A percentile compares a stretch with the other conserved stretches of the same genome.
These are phyloP conservation scores for Hanseniaspora guilliermondii DNA, from an alignment of 805 yeast species.

Conservation along the genomic window DNA sequence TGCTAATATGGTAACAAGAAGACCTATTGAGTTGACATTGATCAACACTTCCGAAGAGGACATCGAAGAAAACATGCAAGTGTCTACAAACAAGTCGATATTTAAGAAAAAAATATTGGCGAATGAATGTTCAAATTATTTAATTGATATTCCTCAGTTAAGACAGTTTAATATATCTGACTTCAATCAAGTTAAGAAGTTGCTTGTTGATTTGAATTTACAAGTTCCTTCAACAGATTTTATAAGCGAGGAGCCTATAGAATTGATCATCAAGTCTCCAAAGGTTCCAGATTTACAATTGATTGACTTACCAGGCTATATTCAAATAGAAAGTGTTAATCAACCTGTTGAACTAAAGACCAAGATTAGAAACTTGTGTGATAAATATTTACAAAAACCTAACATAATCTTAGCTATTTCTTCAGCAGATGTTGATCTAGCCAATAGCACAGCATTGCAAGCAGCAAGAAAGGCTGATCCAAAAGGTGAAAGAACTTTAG, in stretches of 20 bases:
- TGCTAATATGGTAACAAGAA: slow-evolving; percentile 91
- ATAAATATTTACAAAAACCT: slow-evolving; percentile 76
- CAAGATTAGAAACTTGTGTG: slow-evolving; percentile 69
- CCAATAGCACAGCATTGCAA: slow-evolving; percentile 85
- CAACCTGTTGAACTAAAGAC: slow-evolving; percentile 77
- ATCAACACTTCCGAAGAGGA: slow-evolving; percentile 59
- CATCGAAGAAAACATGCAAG: slow-evolving; percentile 7
- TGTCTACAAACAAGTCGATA: neutral
- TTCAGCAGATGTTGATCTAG: slow-evolving; percentile 95
- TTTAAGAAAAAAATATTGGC: neutral
- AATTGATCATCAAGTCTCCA: slow-evolving; percentile 80
- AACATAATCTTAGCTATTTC: slow-evolving; percentile 91
- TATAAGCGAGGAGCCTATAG: slow-evolving; percentile 87
- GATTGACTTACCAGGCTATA: slow-evolving; percentile 95
- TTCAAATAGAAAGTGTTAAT: slow-evolving; percentile 91
- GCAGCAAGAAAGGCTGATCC: slow-evolving; percentile 89
- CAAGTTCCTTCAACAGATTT: slow-evolving; percentile 82
- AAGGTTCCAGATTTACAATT: slow-evolving; percentile 81
- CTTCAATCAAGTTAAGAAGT: slow-evolving; percentile 75
- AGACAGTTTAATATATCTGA: slow-evolving; percentile 73
- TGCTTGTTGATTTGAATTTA: slow-evolving; percentile 78
- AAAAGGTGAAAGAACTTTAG: slow-evolving; percentile 86
- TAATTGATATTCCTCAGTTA: slow-evolving; percentile 87
- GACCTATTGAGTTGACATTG: slow-evolving; percentile 91
- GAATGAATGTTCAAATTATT: slow-evolving; percentile 42